Conservation (phyloP, 441 rosid species). For the Populus tomentosa region DNA sequence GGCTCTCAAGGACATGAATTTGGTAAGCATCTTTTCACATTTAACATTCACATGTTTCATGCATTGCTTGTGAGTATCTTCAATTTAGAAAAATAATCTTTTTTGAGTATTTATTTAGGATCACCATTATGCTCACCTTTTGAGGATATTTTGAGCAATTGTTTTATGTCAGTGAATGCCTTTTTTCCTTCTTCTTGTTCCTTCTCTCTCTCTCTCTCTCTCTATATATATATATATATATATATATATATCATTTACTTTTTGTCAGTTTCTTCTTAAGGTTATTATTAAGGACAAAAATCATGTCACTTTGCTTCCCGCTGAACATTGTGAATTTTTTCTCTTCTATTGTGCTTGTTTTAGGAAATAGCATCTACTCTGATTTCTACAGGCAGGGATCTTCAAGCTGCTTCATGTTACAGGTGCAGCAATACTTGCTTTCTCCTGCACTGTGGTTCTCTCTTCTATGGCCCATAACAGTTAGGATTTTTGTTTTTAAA, state of each 20-base stretch:
- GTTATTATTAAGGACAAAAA: neutral
- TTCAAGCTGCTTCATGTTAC: constrained; percentile 43
- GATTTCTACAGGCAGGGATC: constrained; percentile 29
- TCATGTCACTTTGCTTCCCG: neutral
- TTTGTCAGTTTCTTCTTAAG: neutral
- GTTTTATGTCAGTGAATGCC: neutral
- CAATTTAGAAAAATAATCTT: neutral
- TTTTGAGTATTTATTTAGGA: neutral
- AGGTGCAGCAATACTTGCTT: constrained; percentile 35
- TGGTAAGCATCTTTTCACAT: constrained; percentile 28
- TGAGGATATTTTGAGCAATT: neutral
- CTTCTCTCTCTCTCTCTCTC: neutral
- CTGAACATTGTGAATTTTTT: neutral
- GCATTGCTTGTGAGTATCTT: neutral
- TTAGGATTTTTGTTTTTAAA: neutral
- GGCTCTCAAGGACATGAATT: constrained; percentile 12
- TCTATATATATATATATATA: neutral
- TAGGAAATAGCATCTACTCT: constrained; percentile 31
- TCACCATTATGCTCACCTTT: neutral
- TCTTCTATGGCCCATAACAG: neutral
- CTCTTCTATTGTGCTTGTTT: neutral
- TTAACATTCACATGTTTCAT: constrained; percentile 2
- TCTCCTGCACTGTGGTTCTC: neutral
- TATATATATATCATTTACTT: neutral
- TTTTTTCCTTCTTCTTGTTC: neutral